A percentile compares a stretch with the other conserved stretches of the same genome.
phyloP scores from a whole-genome alignment of 371 early-diverging fungal genomes.

The Catenaria anguillulae region DNA sequence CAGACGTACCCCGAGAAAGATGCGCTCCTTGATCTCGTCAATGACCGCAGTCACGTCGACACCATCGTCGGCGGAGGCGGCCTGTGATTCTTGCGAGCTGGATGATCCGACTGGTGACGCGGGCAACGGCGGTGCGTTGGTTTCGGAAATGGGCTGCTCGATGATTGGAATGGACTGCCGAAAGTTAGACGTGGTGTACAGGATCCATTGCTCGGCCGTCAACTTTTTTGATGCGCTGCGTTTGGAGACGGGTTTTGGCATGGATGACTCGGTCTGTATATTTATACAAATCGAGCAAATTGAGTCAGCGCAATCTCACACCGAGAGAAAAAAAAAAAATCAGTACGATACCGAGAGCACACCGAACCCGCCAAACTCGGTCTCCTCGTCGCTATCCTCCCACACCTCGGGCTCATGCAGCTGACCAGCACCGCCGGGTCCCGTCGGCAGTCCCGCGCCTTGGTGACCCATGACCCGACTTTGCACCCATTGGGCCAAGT shows the following conservation, averaged over 20 bases:
- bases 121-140: not conserved
- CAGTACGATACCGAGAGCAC: conserved; percentile 29
- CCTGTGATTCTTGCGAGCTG: too few relatives aligned
- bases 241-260: conserved; percentile 1
- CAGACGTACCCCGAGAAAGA: conserved; percentile 45
- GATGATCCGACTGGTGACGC: too few relatives aligned
- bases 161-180: not conserved
- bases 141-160: not conserved
- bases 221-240: not conserved
- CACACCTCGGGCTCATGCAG: conserved; percentile 21
- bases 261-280: not conserved
- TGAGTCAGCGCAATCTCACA: not conserved
- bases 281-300: not conserved
- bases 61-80: too few relatives aligned
- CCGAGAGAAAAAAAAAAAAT: not conserved
- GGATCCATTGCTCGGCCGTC: conserved; percentile 3
- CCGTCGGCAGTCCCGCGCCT: conserved; percentile 1
- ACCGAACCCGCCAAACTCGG: conserved; percentile 47
- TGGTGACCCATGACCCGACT: too few relatives aligned
- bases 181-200: not conserved
- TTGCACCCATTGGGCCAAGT: conserved; percentile 45
- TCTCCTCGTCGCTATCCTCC: conserved; percentile 36
- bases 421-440: too few relatives aligned
- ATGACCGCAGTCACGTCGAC: conserved; percentile 9
- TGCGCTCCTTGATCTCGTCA: conserved; percentile 35